Percentiles rank a stretch among this genome's conserved stretches.
Conservation (phyloP, 164 flowering plant species). For the Amborella trichopoda region DNA sequence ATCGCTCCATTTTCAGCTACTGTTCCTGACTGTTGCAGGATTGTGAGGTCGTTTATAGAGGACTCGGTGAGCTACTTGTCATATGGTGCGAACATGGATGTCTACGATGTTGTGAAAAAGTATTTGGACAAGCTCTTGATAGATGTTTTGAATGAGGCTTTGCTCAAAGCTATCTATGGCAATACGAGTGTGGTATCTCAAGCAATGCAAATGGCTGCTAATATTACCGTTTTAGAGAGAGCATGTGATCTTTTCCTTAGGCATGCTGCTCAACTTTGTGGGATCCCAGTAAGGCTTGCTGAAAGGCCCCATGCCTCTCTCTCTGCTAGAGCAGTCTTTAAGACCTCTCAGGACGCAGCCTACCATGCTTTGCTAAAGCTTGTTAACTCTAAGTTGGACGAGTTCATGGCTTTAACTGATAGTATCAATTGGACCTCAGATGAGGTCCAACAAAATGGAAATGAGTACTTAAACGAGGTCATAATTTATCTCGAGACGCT, state of each 20-base stretch:
- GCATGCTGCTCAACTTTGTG: constrained; percentile 73
- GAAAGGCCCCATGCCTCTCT: constrained; percentile 55
- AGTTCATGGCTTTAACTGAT: constrained; percentile 55
- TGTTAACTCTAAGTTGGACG: constrained; percentile 57
- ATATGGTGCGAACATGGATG: constrained; percentile 44
- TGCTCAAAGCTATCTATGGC: constrained; percentile 40
- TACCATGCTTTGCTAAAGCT: constrained; percentile 50
- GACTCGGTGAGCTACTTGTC: constrained; percentile 77
- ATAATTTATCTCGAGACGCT: constrained; percentile 58
- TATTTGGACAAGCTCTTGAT: constrained; percentile 76
- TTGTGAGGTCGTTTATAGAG: constrained; percentile 69
- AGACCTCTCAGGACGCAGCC: constrained; percentile 75
- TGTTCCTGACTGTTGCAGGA: constrained; percentile 76
- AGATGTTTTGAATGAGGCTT: constrained; percentile 66
- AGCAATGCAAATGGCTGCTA: constrained; percentile 91
- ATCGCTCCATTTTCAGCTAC: constrained; percentile 84
- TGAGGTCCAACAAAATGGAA: constrained; percentile 34
- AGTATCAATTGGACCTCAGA: constrained; percentile 74
- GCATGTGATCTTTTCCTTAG: constrained; percentile 76
- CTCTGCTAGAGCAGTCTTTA: constrained; percentile 61
- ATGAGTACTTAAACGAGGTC: constrained; percentile 64
- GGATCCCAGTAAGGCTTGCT: constrained; percentile 45
- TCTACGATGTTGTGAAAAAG: constrained; percentile 51
- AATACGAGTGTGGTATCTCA: constrained; percentile 51
- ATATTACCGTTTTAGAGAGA: constrained; percentile 58